Evolutionary conservation across 768 basidiomycete genomes (phyloP).

Genomic region (Leccinum obscurum): DNA sequence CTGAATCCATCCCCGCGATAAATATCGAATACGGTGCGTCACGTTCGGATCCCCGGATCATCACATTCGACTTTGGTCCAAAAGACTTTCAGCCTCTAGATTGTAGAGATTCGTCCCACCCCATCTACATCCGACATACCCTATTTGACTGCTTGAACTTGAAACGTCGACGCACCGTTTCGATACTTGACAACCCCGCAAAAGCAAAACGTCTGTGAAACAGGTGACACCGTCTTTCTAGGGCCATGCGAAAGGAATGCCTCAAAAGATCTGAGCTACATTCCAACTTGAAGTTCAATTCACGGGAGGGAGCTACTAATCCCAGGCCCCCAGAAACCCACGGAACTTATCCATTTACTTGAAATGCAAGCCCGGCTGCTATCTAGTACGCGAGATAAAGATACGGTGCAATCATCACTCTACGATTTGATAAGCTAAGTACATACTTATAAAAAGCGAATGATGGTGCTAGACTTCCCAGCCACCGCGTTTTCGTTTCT

Average conservation of each 20-base stretch:
- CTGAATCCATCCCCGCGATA: background rate
- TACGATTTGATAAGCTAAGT: background rate
- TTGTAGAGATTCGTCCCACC: background rate
- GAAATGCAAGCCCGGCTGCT: background rate
- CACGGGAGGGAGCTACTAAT: background rate
- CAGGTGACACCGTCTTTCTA: background rate
- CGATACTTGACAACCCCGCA: background rate
- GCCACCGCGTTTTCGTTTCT: background rate
- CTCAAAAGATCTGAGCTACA: background rate
- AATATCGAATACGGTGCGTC: background rate
- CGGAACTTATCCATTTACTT: background rate
- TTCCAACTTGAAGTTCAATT: background rate
- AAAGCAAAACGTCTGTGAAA: conserved; percentile 4
- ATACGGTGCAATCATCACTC: background rate
- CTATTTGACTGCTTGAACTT: background rate
- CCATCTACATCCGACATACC: background rate
- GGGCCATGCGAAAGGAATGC: background rate
- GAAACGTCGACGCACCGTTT: background rate
- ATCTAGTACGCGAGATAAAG: background rate
- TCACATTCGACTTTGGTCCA: background rate
- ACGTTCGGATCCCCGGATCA: background rate
- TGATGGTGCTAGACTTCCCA: background rate
- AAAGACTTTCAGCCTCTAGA: background rate
- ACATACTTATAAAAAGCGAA: background rate
- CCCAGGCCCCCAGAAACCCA: background rate